Conservation (phyloP, 2,329 filamentous ascomycete species). For the Exserohilum rostratum region DNA sequence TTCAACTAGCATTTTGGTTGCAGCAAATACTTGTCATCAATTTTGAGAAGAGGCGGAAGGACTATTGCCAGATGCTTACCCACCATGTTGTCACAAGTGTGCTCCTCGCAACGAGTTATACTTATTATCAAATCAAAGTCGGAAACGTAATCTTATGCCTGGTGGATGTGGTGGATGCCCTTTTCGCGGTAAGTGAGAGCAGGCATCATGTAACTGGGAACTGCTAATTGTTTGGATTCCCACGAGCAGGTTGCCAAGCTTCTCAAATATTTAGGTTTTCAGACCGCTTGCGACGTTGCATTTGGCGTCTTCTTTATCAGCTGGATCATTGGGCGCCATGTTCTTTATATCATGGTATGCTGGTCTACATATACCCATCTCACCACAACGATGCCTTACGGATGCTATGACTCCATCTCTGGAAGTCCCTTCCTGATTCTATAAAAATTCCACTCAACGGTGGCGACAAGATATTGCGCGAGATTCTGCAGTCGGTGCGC, state of each 20-base stretch:
- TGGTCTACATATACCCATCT: conserved; percentile 79
- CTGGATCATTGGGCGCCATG: conserved; percentile 84
- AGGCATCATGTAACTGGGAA: too few species aligned
- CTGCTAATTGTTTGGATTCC: too few species aligned
- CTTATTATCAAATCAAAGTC: conserved; percentile 84
- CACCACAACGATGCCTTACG: conserved; percentile 65
- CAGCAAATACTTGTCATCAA: conserved; percentile 94
- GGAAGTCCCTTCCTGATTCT: conserved; percentile 52
- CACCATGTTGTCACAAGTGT: conserved; percentile 90
- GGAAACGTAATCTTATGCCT: conserved; percentile 87
- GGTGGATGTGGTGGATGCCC: conserved; percentile 92
- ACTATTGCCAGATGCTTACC: conserved; percentile 93
- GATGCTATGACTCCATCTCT: conserved; percentile 70
- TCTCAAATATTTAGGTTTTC: conserved; percentile 67
- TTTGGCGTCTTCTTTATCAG: conserved; percentile 86
- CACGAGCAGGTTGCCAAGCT: conserved; percentile 77
- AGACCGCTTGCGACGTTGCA: conserved; percentile 74
- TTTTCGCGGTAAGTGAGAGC: conserved; percentile 78
- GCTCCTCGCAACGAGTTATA: conserved; percentile 81
- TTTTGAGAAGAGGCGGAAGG: conserved; percentile 92
- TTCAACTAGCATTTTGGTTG: conserved; percentile 89
- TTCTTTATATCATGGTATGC: conserved; percentile 78
- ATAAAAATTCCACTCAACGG: too few species aligned
- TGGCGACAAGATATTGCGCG: conserved; percentile 61
- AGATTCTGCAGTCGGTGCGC: too few species aligned